A percentile compares a stretch with the other conserved stretches of the same genome.
Evolutionary conservation across 129 eudicot genomes (phyloP).

Genomic region (Flaveria bidentis): DNA sequence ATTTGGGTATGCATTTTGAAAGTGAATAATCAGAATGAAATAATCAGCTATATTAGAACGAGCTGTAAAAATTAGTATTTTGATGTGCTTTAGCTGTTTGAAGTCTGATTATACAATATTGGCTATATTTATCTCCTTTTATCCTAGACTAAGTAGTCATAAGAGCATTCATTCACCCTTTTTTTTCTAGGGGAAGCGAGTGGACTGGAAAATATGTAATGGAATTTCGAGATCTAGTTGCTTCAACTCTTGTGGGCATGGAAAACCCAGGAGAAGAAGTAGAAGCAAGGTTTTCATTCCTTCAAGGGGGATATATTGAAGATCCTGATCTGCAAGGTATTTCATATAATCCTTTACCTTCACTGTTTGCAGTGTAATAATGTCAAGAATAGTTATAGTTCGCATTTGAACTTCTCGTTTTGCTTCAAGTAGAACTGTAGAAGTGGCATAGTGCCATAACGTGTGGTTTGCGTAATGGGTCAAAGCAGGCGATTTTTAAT

Average conservation of each 20-base stretch:
- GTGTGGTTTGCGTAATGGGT: background rate
- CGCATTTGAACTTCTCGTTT: slow-evolving; percentile 9
- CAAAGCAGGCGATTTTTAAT: background rate
- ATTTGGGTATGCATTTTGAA: background rate
- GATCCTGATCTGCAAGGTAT: slow-evolving; percentile 69
- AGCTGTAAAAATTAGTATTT: background rate
- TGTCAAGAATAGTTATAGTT: background rate
- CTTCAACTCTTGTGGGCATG: slow-evolving; percentile 40
- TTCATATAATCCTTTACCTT: slow-evolving; percentile 15
- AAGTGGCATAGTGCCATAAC: background rate
- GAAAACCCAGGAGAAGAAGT: slow-evolving; percentile 8
- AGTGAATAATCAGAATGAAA: background rate
- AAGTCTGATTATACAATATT: background rate
- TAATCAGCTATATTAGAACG: background rate
- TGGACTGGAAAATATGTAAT: slow-evolving; percentile 84
- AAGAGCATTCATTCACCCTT: background rate
- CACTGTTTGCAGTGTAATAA: background rate
- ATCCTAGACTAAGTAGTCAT: background rate
- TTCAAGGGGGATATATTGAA: slow-evolving; percentile 85
- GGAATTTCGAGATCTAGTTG: slow-evolving; percentile 68
- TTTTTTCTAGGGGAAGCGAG: slow-evolving; percentile 66
- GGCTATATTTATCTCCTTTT: background rate
- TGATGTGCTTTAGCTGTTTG: background rate
- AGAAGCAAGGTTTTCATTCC: slow-evolving; percentile 86
- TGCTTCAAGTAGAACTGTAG: background rate